Evolutionary conservation across 805 yeast species (phyloP).

Genomic region (Saturnispora sanitii): DNA sequence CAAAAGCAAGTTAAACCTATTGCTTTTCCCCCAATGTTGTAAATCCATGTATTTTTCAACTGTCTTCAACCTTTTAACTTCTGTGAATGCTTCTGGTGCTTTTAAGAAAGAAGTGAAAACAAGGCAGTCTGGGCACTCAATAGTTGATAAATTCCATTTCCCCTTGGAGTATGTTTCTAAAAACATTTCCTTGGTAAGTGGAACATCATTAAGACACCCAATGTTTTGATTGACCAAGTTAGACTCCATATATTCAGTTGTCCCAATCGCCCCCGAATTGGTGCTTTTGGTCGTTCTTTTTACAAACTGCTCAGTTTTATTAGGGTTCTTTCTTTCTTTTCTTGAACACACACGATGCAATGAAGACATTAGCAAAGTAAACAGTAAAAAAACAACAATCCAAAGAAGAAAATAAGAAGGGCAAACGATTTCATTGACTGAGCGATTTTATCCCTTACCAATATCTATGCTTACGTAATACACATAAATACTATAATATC

Average conservation of each 20-base stretch:
- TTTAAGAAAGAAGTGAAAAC: slow-evolving; percentile 37
- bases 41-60: slow-evolving; percentile 32
- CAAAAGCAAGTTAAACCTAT: slow-evolving; percentile 31
- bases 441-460: background rate
- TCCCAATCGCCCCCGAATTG: no score
- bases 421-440: background rate
- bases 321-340: no score
- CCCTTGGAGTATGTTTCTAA: slow-evolving; percentile 48
- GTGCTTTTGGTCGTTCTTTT: no score
- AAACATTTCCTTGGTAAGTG: slow-evolving; percentile 43
- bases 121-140: slow-evolving; percentile 48
- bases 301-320: no score
- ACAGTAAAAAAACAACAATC: background rate
- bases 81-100: slow-evolving; percentile 48
- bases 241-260: background rate
- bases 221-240: background rate
- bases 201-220: slow-evolving; percentile 8
- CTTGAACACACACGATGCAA: background rate
- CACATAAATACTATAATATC: background rate
- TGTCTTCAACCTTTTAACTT: slow-evolving; percentile 21
- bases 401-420: background rate
- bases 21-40: slow-evolving; percentile 38
- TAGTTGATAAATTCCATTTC: slow-evolving; percentile 44
- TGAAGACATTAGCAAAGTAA: background rate
- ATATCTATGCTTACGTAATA: background rate